Base-by-base conservation (phyloP, 2,329 filamentous ascomycete genomes). In the Aureobasidium melanogenum region DNA sequence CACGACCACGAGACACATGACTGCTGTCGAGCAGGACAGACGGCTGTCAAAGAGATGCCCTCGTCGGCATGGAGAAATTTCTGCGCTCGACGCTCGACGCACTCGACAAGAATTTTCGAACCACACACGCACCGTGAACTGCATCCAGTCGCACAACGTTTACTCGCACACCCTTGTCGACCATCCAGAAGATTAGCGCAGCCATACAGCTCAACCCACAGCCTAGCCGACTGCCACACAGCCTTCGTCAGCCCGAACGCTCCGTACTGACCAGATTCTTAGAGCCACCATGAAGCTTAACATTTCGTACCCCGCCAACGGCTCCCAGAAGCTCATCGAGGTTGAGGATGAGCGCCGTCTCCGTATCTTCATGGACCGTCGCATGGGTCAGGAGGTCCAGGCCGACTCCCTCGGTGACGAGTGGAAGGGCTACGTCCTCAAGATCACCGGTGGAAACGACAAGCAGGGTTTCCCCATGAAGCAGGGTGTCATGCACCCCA, bases 381-480 rank as follows among this genome's bases (percentile, higher is more conserved):
- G 90, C 81, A 94, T 94, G 90, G 90, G 90, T 76, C 85, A 88
- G 74, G 90, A 97, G 83, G 89, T 99, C 73, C 81, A 89, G 72
- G 94, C 88, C 75, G 95, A 99, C 83, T 88, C 87, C 77, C 85
- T 99, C 75, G 94, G 94, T 76, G 92, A 97, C 77, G 94, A 99
- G 83, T 99, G 96, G 89, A 97, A 97, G 86, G 94, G 94, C 80
- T 99, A 99, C 85, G 88, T 99, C 84, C 91, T 99, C 88, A 88
- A 87, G 79, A 97, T 99, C 84, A 99, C 94, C 74, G 95, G 94
- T 76, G 94, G 95, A 78, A 99, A 99, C 89, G 94, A 99, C 89
- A 99, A 99, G 91, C 95, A 99, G 86, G 94, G 94, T 84, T 99
- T 99, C 87, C 94, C 94, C 73, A 99, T 99, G 94, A 99, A 99